These are phyloP conservation scores for Penicillium simplicissimum DNA, from an alignment of 495 filamentous ascomycete species.

Conservation along the genomic window DNA sequence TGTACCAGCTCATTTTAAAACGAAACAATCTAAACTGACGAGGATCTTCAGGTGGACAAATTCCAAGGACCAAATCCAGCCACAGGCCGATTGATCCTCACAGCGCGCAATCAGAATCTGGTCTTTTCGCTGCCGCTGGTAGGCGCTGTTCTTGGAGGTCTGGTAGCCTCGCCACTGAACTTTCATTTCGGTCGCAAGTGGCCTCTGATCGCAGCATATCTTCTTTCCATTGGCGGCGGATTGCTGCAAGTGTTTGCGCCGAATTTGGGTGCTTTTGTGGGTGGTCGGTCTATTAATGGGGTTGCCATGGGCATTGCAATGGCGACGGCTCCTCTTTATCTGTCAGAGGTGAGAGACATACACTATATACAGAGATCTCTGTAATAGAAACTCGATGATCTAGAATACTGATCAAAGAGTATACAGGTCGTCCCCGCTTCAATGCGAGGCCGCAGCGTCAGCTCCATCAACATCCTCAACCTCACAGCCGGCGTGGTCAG, in stretches of 20 bases:
- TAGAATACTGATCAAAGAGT: too few relatives aligned
- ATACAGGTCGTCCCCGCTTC: slow-evolving; percentile 35
- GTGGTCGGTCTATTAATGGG: slow-evolving; percentile 35
- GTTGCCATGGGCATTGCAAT: slow-evolving; percentile 38
- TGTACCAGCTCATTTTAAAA: neutral
- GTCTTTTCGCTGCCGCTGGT: slow-evolving; percentile 41
- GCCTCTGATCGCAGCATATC: slow-evolving; percentile 35
- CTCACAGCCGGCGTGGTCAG: slow-evolving; percentile 38
- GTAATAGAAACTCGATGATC: neutral
- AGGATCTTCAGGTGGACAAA: slow-evolving; percentile 29
- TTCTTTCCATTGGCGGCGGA: slow-evolving; percentile 37
- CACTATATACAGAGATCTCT: neutral
- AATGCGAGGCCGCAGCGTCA: slow-evolving; percentile 40
- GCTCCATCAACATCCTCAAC: slow-evolving; percentile 40
- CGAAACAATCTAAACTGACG: neutral
- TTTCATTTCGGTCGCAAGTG: slow-evolving; percentile 39
- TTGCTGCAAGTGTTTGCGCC: slow-evolving; percentile 41
- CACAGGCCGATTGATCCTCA: slow-evolving; percentile 29
- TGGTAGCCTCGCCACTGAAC: slow-evolving; percentile 38
- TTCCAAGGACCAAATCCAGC: slow-evolving; percentile 37
- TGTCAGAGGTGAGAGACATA: slow-evolving; percentile 31
- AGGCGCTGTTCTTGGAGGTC: slow-evolving; percentile 35
- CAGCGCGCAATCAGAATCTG: slow-evolving; percentile 40
- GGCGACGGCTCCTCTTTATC: slow-evolving; percentile 41
- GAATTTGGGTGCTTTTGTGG: slow-evolving; percentile 37